phyloP scores from a whole-genome alignment of 345 rosid species.

The Populus ilicifolia region DNA sequence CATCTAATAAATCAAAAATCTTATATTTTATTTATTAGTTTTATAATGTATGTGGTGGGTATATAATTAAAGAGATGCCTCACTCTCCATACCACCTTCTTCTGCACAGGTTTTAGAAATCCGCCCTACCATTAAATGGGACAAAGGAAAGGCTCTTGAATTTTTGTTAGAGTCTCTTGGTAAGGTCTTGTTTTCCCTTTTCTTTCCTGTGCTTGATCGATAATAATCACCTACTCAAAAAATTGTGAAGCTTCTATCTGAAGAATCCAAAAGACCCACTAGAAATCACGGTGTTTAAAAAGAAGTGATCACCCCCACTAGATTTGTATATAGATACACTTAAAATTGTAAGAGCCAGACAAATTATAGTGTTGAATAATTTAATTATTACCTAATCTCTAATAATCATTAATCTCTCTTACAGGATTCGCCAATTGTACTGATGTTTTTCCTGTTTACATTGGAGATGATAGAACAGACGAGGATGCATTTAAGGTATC shows the following conservation, averaged over 20 bases:
- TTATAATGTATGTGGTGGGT: neutral
- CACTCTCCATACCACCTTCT: too few relatives aligned
- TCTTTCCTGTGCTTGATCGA: neutral
- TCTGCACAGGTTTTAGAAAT: slow-evolving; percentile 44
- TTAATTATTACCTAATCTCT: neutral
- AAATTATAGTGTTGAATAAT: neutral
- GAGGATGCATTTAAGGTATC: slow-evolving; percentile 54
- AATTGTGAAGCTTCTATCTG: neutral
- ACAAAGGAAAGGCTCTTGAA: slow-evolving; percentile 58
- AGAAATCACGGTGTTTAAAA: neutral
- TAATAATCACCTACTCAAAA: neutral
- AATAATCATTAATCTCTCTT: neutral
- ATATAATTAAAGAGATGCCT: neutral
- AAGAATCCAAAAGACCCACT: neutral
- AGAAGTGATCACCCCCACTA: neutral
- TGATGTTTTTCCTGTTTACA: slow-evolving; percentile 45
- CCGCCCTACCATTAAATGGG: slow-evolving; percentile 48
- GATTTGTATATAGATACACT: neutral
- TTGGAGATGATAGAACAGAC: slow-evolving; percentile 54
- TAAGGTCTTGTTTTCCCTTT: neutral
- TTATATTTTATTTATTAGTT: neutral
- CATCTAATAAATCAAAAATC: neutral
- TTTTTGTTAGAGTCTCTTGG: slow-evolving; percentile 41
- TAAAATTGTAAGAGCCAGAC: neutral
- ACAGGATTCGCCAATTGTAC: slow-evolving; percentile 32